phyloP scores from a whole-genome alignment of 768 basidiomycete species.

The Leucosporidium creatinivorum region DNA sequence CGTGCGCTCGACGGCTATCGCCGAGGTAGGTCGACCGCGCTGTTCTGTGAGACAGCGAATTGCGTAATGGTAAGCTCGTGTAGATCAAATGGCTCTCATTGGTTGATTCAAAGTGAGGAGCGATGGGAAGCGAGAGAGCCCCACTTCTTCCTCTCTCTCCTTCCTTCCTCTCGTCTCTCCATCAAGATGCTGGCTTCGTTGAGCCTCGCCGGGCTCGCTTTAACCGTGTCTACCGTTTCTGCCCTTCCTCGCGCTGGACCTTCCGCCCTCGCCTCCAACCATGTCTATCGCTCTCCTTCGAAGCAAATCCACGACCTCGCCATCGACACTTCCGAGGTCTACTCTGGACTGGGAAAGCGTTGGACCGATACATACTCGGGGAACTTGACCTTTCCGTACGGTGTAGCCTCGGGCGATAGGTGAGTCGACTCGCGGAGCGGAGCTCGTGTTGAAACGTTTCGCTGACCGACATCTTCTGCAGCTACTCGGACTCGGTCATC shows the following conservation, averaged over 20 bases:
- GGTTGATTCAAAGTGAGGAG: no score
- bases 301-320: not conserved
- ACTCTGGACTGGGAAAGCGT: not conserved
- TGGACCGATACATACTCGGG: conserved; percentile 2
- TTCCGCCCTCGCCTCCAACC: not conserved
- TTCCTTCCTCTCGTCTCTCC: no score
- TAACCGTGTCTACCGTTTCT: not conserved
- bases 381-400: conserved; percentile 16
- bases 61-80: no score
- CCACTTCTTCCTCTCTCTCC: no score
- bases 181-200: no score
- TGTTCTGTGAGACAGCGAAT: no score
- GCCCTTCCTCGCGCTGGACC: not conserved
- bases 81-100: no score
- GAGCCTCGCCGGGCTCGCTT: not conserved
- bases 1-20: no score
- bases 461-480: not conserved
- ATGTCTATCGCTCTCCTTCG: conserved; percentile 12
- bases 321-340: not conserved
- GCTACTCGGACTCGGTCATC: conserved; percentile 7
- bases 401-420: conserved; percentile 5
- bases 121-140: no score
- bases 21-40: no score
- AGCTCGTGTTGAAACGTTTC: no score
- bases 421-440: no score